phyloP scores from a whole-genome alignment of 192 early-diverging fungal species.

The Entomortierella chlamydospora region DNA sequence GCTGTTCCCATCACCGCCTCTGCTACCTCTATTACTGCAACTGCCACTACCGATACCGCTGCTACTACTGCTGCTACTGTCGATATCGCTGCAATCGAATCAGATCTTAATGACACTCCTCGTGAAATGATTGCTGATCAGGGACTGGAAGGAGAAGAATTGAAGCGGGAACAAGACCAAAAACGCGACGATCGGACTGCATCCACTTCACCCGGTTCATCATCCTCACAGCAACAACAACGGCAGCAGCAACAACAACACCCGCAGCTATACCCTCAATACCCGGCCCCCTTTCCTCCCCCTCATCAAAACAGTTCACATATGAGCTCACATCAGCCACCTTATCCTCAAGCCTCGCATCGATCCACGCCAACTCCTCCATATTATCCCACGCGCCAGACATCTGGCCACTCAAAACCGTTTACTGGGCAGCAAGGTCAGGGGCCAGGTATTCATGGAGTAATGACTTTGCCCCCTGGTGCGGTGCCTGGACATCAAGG shows the following conservation, averaged over 20 bases:
- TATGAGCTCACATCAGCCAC: constrained; percentile 6
- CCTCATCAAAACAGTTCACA: constrained; percentile 6
- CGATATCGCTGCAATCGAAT: not conserved
- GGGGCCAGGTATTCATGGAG: constrained; percentile 18
- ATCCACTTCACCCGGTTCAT: not conserved
- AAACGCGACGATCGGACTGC: not conserved
- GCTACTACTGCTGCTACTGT: not conserved
- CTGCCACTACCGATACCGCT: constrained; percentile 1
- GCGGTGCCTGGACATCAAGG: constrained; percentile 9
- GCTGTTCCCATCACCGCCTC: not conserved
- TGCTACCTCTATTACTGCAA: not conserved
- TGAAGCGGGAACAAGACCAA: too few species aligned
- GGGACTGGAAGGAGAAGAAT: not conserved
- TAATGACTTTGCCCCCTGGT: constrained; percentile 2
- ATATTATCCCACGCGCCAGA: constrained; percentile 23
- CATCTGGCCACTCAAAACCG: constrained; percentile 10
- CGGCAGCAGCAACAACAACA: constrained; percentile 13
- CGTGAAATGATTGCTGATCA: constrained; percentile 7
- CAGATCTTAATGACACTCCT: not conserved
- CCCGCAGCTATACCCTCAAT: not conserved
- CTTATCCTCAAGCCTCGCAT: constrained; percentile 14
- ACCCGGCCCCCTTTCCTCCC: not conserved
- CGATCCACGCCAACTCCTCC: constrained; percentile 16
- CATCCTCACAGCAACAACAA: constrained; percentile 1
- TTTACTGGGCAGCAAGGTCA: constrained; percentile 29